Base-by-base conservation (phyloP, 441 rosid species). In the Mallotus japonicus region DNA sequence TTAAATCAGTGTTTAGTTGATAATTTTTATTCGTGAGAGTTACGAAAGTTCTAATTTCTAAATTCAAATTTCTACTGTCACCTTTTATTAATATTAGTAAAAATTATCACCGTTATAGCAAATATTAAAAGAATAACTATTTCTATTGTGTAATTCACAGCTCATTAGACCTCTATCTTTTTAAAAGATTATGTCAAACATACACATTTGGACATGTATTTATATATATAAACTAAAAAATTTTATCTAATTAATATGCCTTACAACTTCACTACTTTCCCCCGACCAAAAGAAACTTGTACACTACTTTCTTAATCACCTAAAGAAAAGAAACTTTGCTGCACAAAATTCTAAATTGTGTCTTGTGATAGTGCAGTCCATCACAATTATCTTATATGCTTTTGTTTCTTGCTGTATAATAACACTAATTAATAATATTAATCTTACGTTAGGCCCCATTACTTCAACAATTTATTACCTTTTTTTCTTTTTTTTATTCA, bases 321-420 rank as follows among this genome's bases (percentile, higher is more conserved):
- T 53, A 49, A 57, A 59, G 67, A 54, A 57, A 17, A 62, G 37
- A 54, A 37, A 60, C 74, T 75, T 74, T 77, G 67, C 8, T 47
- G 42, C 17, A 49, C 40, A 59, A 47, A 28, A 15, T 58, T 1
- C 20, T 32, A 22, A 51, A 56, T 13, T n/a, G 16, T 56, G 37
- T 67, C 77, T 46, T 28, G 55, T 72, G 60, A 70, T 69, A 80
- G 84, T 78, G 77, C 53, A 80, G 71, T 73, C 78, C 74, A 67
- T 46, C 62, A 44, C 62, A 63, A 71, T 70, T 70, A 9, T 14
- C 22, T 54, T 72, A 71, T 70, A 19, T 59, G 72, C 74, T 50
- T 50, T 37, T 17, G 47, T 65, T 65, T 24, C 68, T 56, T n/a
- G 40, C 5, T 37, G 5, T 37, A 37, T 37, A 37, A 4, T 37